A percentile compares a stretch with the other conserved stretches of the same genome.
Evolutionary conservation across 345 rosid genomes (phyloP).

Genomic region (Acer saccharum): DNA sequence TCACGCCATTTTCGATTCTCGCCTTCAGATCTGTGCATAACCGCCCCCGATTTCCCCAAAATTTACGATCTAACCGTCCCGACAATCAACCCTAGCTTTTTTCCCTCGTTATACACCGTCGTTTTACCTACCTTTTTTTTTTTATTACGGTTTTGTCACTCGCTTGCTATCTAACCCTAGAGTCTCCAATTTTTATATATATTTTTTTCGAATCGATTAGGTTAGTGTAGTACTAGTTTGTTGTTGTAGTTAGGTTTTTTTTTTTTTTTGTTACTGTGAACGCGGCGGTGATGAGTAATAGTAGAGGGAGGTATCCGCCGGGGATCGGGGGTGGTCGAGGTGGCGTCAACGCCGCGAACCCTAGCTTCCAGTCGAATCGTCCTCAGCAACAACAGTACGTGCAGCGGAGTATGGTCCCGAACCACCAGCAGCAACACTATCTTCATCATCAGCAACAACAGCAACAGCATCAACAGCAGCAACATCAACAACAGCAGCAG

Average conservation of each 20-base stretch:
- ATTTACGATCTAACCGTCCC: constrained; percentile 30
- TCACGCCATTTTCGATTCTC: background rate
- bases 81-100: constrained; percentile 13
- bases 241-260: constrained; percentile 38
- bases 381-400: constrained; percentile 59
- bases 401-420: constrained; percentile 51
- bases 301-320: constrained; percentile 83
- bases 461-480: constrained; percentile 27
- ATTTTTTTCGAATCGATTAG: constrained; percentile 16
- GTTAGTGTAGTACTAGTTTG: constrained; percentile 14
- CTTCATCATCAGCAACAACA: constrained; percentile 32
- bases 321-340: constrained; percentile 71
- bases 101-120: background rate
- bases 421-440: constrained; percentile 41
- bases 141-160: background rate
- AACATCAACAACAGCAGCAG: constrained; percentile 50
- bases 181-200: background rate
- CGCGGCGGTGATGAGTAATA: constrained; percentile 63
- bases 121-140: background rate
- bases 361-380: constrained; percentile 40
- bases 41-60: constrained; percentile 19
- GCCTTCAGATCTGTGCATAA: constrained; percentile 33
- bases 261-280: constrained; percentile 25
- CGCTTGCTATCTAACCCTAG: constrained; percentile 20
- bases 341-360: constrained; percentile 58